A percentile compares a stretch with the other conserved stretches of the same genome.
phyloP scores from a whole-genome alignment of 2,329 filamentous ascomycete genomes.

The Neoarthrinium moseri region DNA sequence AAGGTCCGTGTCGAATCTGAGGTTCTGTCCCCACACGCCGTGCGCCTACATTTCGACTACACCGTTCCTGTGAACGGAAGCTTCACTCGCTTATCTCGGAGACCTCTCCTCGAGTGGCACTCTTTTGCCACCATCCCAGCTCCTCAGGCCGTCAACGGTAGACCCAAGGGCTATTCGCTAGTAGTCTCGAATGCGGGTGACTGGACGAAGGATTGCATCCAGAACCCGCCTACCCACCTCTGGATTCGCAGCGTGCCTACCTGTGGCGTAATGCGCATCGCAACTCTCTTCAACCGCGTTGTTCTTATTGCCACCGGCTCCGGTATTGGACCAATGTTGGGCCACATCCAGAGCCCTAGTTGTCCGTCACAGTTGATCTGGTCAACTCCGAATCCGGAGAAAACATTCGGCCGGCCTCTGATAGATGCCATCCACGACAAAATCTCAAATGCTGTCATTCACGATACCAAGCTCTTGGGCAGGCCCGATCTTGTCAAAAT shows the following conservation, averaged over 20 bases:
- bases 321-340: conserved; percentile 69
- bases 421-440: conserved; percentile 53
- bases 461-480: conserved; percentile 62
- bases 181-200: conserved; percentile 73
- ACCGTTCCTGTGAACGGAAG: conserved; percentile 56
- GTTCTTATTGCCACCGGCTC: conserved; percentile 71
- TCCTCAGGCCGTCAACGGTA: conserved; percentile 32
- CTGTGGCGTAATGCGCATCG: conserved; percentile 66
- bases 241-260: conserved; percentile 69
- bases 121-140: conserved; percentile 72
- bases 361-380: conserved; percentile 61
- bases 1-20: conserved; percentile 65
- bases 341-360: conserved; percentile 51
- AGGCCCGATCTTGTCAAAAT: conserved; percentile 54
- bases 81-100: conserved; percentile 58
- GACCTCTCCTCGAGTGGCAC: conserved; percentile 70
- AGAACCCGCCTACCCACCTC: conserved; percentile 56
- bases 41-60: conserved; percentile 69
- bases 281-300: conserved; percentile 63
- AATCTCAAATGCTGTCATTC: conserved; percentile 63
- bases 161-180: conserved; percentile 60
- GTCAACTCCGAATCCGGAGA: conserved; percentile 60
- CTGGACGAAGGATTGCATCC: conserved; percentile 68
- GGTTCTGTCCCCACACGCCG: conserved; percentile 68
- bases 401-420: conserved; percentile 61